Base-by-base conservation (phyloP, 1,284 basidiomycete genomes). In the Cutaneotrichosporon spelunceum region DNA sequence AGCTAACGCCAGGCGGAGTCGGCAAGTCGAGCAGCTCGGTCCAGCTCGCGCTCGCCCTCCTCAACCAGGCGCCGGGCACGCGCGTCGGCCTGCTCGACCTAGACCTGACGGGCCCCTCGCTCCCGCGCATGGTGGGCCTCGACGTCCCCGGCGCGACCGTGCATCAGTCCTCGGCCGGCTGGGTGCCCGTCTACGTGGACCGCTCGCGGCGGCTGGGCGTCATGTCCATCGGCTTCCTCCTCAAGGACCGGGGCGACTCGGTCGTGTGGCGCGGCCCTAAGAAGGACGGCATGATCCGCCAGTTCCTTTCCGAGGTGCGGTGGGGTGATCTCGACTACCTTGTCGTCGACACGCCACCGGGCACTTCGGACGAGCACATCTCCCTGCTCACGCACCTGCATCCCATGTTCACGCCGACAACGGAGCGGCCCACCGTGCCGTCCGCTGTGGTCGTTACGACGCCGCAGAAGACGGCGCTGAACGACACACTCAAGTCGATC, bases 211-310 rank as follows among this genome's bases (percentile, higher is more conserved):
- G 90, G 65, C 78, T 99, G 59, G 89, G 88, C 7, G 93, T 92
- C 74, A 99, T 99, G 96, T 92, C 89, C 72, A 94, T 99, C 14
- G 96, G 93, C 3, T 98, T 99, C 76, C 79, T 99, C 70, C 79
- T 99, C 64, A 90, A 91, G 79, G 88, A 87, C 71, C 88, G 88
- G 71, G 90, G 90, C 56, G 94, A 97, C 74, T 90, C 88, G 16
- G 93, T 99, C 39, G 91, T 99, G 0, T 99, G 96, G 96, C 82
- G 96, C 68, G 96, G 96, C 0, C 96, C 96, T 36, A 99, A 99
- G 84, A 99, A 99, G 85, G 97, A 97, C 72, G 96, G 92, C 53
- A 99, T 99, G 96, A 98, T 99, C 72, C 83, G 93, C 70, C 96
- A 99, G 81, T 99, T 99, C 75, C 79, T 99, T 74, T 88, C 87